Conservation (phyloP, 805 yeast species). For the Ogataea thermomethanolica region DNA sequence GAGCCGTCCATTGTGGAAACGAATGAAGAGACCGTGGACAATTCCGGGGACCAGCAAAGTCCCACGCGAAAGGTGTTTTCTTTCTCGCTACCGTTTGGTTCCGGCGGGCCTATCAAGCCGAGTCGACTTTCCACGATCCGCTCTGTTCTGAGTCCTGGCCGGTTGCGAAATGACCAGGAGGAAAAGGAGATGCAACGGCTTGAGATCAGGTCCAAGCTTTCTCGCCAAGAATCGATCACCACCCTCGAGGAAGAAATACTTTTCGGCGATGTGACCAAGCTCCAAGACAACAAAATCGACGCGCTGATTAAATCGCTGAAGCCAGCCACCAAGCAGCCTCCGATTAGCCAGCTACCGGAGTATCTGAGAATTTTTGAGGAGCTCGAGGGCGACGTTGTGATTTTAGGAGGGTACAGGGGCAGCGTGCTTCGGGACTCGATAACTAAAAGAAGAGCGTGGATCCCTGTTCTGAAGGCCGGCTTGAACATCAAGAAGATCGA, state of each 20-base stretch:
- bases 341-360: slow-evolving; percentile 29
- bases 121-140: slow-evolving; percentile 16
- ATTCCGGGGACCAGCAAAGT: slow-evolving; percentile 25
- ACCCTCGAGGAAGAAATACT: slow-evolving; percentile 62
- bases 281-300: slow-evolving; percentile 62
- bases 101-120: slow-evolving; percentile 24
- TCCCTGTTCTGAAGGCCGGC: slow-evolving; percentile 79
- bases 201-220: slow-evolving; percentile 39
- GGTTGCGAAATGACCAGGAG: slow-evolving; percentile 12
- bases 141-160: slow-evolving; percentile 7
- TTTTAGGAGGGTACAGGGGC: slow-evolving; percentile 90
- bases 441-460: slow-evolving; percentile 73
- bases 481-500: slow-evolving; percentile 67
- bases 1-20: slow-evolving; percentile 26
- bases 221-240: slow-evolving; percentile 53
- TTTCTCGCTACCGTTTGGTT: slow-evolving; percentile 60
- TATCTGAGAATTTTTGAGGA: slow-evolving; percentile 50
- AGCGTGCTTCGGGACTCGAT: slow-evolving; percentile 63
- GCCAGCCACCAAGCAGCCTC: slow-evolving; percentile 24
- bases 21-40: slow-evolving; percentile 15
- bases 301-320: slow-evolving; percentile 65
- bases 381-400: slow-evolving; percentile 72
- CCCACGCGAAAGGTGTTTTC: slow-evolving; percentile 39
- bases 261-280: slow-evolving; percentile 51
- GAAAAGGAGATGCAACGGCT: slow-evolving; percentile 29